Conservation (phyloP, 805 yeast species). For the Yarrowia osloensis region DNA sequence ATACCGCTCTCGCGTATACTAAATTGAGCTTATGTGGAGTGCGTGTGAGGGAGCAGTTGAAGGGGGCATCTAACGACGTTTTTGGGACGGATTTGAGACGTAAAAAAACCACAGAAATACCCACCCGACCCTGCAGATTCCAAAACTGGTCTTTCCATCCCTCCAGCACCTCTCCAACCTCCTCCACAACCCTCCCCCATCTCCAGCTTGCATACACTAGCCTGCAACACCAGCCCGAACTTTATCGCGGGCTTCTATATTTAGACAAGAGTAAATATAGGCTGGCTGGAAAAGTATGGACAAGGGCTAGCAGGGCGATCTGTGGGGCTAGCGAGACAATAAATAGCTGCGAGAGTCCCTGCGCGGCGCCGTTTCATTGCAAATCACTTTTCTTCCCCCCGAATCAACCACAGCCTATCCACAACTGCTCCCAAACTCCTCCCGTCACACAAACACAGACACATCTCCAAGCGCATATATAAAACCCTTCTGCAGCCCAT, state of each 20-base stretch:
- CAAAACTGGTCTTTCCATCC: too few relatives aligned
- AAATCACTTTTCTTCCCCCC: background rate
- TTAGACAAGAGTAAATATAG: conserved; percentile 25
- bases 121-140: background rate
- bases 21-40: background rate
- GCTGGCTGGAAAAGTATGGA: conserved; percentile 21
- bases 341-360: background rate
- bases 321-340: background rate
- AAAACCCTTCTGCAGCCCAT: background rate
- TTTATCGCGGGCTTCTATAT: conserved; percentile 3
- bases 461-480: background rate
- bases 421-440: background rate
- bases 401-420: background rate
- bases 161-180: background rate
- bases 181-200: too few relatives aligned
- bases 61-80: too few relatives aligned
- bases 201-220: background rate
- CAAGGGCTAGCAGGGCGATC: background rate
- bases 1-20: background rate
- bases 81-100: too few relatives aligned
- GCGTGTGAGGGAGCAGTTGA: too few relatives aligned
- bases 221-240: conserved; percentile 16
- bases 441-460: background rate
- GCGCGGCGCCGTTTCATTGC: background rate
- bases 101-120: background rate